Evolutionary conservation across 305 asterid species (phyloP).

Genomic region (Salvia sclarea): DNA sequence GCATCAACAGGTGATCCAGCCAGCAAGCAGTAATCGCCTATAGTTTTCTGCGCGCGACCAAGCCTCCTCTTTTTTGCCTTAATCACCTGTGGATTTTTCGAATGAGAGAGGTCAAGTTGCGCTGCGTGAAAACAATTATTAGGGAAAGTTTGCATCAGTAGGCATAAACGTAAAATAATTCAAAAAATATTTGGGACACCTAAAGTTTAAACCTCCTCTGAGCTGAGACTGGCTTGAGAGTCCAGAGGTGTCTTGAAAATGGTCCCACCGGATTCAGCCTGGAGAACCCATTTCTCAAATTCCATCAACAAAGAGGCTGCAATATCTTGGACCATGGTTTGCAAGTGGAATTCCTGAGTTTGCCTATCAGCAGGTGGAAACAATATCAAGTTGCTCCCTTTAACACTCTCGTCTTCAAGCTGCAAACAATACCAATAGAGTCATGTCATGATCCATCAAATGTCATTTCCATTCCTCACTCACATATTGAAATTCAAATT

Average conservation of each 20-base stretch:
- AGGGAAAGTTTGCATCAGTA: conserved; percentile 24
- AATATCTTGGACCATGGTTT: conserved; percentile 96
- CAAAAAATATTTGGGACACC: conserved; percentile 68
- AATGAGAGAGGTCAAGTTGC: conserved; percentile 32
- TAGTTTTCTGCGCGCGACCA: conserved; percentile 94
- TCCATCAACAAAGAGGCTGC: conserved; percentile 95
- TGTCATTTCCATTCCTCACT: too few species aligned
- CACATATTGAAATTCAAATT: too few species aligned
- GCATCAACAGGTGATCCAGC: conserved; percentile 99
- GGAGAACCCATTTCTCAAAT: conserved; percentile 95
- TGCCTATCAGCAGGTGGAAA: conserved; percentile 96
- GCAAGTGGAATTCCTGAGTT: conserved; percentile 92
- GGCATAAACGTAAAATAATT: conserved; percentile 24
- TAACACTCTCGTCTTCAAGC: conserved; percentile 82
- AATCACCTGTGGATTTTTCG: conserved; percentile 62
- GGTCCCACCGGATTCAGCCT: conserved; percentile 92
- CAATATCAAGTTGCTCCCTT: conserved; percentile 74
- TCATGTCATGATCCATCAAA: conserved; percentile 22
- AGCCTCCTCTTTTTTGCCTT: conserved; percentile 92
- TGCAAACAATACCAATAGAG: conserved; percentile 36
- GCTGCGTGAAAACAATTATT: conserved; percentile 16
- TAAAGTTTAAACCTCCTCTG: conserved; percentile 98
- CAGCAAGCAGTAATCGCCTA: conserved; percentile 91
- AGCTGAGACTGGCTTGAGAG: conserved; percentile 98
- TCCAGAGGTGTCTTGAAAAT: conserved; percentile 95